phyloP scores from a whole-genome alignment of 441 rosid genomes.

The Populus hybrid region DNA sequence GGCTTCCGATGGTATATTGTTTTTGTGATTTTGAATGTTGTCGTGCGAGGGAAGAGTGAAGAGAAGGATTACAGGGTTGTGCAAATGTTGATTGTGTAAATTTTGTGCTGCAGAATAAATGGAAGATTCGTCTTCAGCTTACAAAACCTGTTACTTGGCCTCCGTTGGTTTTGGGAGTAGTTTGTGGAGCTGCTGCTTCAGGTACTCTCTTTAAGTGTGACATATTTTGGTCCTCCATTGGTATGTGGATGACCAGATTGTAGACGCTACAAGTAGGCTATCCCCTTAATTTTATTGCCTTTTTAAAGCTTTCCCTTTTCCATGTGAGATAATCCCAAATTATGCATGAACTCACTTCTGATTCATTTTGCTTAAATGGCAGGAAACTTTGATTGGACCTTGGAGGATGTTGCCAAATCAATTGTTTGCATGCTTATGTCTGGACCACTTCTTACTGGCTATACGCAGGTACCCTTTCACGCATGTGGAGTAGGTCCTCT shows the following conservation, averaged over 20 bases:
- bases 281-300: not conserved
- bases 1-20: not conserved
- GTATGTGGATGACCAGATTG: not conserved
- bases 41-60: not conserved
- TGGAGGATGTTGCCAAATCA: slow-evolving; percentile 90
- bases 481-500: not conserved
- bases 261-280: not conserved
- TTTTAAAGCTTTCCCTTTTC: not conserved
- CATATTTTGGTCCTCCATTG: not conserved
- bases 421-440: slow-evolving; percentile 92
- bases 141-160: slow-evolving; percentile 99
- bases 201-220: slow-evolving; percentile 39
- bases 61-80: slow-evolving; percentile 5
- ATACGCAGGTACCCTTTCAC: slow-evolving; percentile 66
- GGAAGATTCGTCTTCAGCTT: slow-evolving; percentile 98
- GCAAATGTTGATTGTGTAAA: slow-evolving; percentile 4
- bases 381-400: slow-evolving; percentile 95
- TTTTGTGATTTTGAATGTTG: not conserved
- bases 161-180: slow-evolving; percentile 92
- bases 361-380: slow-evolving; percentile 11
- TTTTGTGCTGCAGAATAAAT: slow-evolving; percentile 58
- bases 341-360: not conserved
- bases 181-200: slow-evolving; percentile 99
- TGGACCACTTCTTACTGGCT: slow-evolving; percentile 95
- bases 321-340: not conserved